Base-by-base conservation (phyloP, 768 basidiomycete genomes). In the Termitomyces sp. region DNA sequence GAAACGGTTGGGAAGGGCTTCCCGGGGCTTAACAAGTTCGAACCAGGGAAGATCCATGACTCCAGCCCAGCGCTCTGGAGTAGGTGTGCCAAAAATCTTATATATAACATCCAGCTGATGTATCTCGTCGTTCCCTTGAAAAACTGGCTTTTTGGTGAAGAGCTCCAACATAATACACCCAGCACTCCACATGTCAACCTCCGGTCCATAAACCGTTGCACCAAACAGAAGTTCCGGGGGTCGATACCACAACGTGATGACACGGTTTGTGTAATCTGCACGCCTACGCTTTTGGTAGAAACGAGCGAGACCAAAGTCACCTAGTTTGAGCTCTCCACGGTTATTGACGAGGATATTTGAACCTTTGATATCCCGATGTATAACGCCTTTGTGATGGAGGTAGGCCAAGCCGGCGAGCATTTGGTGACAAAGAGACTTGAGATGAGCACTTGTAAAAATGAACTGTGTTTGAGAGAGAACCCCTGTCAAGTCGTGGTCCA, bases 151-250 rank as follows among this genome's bases (percentile, higher is more conserved):
- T 73, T 93, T 94, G 15, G 91, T 91, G 74, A 92, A 98, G 12
- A 99, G 80, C 73, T 99, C 97, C 49, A 99, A 85, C 90, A 98
- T 98, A 68, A 99, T 99, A 73, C 97, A 98, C 48, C 97, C 97
- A 46, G 97, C 97, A 72, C 94, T 96, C 97, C 97, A 99, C 89
- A 98, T 97, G 69, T 99, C 97, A 29, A 99, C 96, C 70, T 96
- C 96, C 5, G 95, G 89, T 2, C 94, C 96, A 76, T 99, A 99
- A 12, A 94, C 86, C 0, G 97, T 99, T 36, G 95, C 92, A 34
- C 97, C 97, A 68, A 98, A 88, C 45, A 99, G 76, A 25, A 99
- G 80, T 70, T 99, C 97, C 10, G 96, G 97, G 5, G 95, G 92
- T 60, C 97, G 84, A 74, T 99, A 99, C 97, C 97, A 98, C 53